Evolutionary conservation across 805 yeast genomes (phyloP).

Genomic region (Saturnispora serradocipensis): DNA sequence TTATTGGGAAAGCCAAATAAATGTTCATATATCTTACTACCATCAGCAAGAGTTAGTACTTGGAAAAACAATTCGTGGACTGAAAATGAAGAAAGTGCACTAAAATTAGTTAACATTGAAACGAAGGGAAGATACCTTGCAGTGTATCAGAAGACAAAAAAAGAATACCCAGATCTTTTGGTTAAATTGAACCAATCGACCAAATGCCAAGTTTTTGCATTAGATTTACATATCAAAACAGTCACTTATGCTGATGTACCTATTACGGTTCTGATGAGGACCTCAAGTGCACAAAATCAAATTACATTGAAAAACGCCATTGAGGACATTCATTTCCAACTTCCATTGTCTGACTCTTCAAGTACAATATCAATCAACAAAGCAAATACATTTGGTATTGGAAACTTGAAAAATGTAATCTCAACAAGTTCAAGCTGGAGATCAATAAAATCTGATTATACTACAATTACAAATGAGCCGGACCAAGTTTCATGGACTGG

Average conservation of each 20-base stretch:
- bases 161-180: not conserved
- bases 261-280: conserved; percentile 10
- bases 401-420: not conserved
- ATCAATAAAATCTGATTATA: not conserved
- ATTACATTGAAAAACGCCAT: conserved; percentile 1
- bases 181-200: conserved; percentile 3
- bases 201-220: conserved; percentile 8
- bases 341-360: not conserved
- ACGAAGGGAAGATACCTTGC: not conserved
- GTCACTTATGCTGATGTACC: conserved; percentile 2
- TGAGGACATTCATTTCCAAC: not conserved
- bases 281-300: conserved; percentile 3
- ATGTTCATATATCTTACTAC: conserved; percentile 4
- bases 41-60: conserved; percentile 19
- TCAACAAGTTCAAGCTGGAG: conserved; percentile 7
- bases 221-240: conserved; percentile 14
- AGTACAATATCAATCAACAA: not conserved
- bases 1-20: not conserved
- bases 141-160: not conserved
- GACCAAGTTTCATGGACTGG: conserved; percentile 5
- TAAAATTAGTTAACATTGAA: not conserved
- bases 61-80: conserved; percentile 26
- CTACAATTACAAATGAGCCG: not conserved
- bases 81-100: conserved; percentile 1
- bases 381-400: not conserved